Conservation (phyloP, 1,284 basidiomycete genomes). For the Afroboletus lepidellus region DNA sequence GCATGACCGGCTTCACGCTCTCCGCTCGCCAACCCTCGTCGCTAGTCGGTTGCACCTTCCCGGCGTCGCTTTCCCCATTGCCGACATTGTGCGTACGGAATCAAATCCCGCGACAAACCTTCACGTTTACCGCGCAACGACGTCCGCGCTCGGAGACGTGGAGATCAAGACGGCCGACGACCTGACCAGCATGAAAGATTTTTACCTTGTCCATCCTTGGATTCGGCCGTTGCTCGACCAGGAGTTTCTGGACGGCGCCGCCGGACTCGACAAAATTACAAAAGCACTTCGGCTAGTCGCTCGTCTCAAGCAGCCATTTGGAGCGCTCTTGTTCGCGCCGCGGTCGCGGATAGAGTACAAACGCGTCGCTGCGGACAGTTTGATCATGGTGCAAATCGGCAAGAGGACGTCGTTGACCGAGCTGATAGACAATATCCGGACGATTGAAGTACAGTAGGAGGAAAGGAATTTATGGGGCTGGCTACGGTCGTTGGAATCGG, state of each 20-base stretch:
- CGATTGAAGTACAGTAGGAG: constrained; percentile 6
- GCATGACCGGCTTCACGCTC: background rate
- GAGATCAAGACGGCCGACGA: constrained; percentile 7
- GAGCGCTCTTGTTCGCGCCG: constrained; percentile 1
- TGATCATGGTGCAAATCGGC: constrained; percentile 3
- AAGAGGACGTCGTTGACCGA: background rate
- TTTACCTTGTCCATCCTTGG: constrained; percentile 14
- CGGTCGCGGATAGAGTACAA: background rate
- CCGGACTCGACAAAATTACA: background rate
- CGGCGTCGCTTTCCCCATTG: constrained; percentile 5
- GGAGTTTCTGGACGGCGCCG: background rate
- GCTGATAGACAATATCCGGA: constrained; percentile 1
- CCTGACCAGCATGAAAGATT: background rate
- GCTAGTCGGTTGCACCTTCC: constrained; percentile 7
- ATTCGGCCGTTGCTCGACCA: constrained; percentile 2
- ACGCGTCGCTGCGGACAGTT: constrained; percentile 8
- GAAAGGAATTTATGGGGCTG: too few species aligned
- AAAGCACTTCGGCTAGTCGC: background rate
- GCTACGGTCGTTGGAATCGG: too few species aligned
- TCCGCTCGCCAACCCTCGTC: background rate
- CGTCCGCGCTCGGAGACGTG: constrained; percentile 1
- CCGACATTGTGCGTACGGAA: background rate
- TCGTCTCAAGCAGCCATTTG: background rate
- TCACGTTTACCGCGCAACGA: background rate
- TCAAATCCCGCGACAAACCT: background rate